Evolutionary conservation across 2,329 filamentous ascomycete genomes (phyloP), one percentile per base, ranked within the genome.

Genomic region (Colletotrichum tropicale): DNA sequence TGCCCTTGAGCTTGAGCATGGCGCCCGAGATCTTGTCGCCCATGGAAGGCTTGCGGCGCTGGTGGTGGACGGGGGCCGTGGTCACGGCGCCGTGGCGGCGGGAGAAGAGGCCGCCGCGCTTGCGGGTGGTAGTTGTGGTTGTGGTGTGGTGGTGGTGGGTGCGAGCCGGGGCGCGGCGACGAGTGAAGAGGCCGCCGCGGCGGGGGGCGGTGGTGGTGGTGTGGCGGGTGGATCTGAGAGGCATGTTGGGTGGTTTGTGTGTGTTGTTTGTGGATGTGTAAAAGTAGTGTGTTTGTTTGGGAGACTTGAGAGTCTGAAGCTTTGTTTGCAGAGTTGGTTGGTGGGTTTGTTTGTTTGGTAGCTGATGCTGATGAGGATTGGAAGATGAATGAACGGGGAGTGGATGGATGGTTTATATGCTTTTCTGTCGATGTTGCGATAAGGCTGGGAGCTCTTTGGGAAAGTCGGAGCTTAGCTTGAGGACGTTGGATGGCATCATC

Each of bases 1-100:
- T 91, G 9, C 95, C 94, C 84, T 92, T 92, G 77, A 96, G 84
- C 87, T 91, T 95, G 86, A 94, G 88, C 83, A 96, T 87, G 1
- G 94, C 94, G 21, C 95, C 95, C 66, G 90, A 93, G 79, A 96
- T 89, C 85, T 96, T 96, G 86, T 96, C 94, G 62, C 93, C 93
- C 78, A 96, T 87, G 52, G 89, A 91, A 5, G 91, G 89, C 80
- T 93, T 91, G 81, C 94, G 91, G 82, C 91, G 90, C 70, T 95
- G 93, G 82, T 94, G 92, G 76, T 91, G 89, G 18, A 86, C 85
- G 4, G 86, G 86, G 3, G 83, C 80, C 6, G 73, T 58, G 5
- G 81, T 78, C 48, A 67, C 64, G 30, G 76, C 60, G 12, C 66
- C 76, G 62, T 77, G 84, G 82, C 81, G 83, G 81, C 81, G 78